These are phyloP conservation scores for Candida coquimbonensis DNA, from an alignment of 805 yeast species.

Conservation along the genomic window DNA sequence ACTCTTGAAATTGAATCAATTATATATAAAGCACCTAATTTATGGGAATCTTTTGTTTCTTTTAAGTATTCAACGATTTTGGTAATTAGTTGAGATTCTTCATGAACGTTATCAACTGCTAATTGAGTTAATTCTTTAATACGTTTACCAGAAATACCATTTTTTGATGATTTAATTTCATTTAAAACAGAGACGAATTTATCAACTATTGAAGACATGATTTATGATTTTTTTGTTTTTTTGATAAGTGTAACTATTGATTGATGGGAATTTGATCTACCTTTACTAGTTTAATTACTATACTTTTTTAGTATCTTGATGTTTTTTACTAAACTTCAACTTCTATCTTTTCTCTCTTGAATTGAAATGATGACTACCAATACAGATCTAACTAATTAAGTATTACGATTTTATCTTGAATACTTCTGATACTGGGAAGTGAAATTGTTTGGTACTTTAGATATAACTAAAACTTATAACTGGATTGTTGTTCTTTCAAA, in stretches of 20 bases:
- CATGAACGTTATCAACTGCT: conserved; percentile 60
- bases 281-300: background rate
- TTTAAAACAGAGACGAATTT: conserved; percentile 1
- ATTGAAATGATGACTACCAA: background rate
- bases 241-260: no score
- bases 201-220: background rate
- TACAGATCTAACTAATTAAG: background rate
- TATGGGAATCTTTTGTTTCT: conserved; percentile 70
- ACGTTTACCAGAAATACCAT: conserved; percentile 95
- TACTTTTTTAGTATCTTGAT: background rate
- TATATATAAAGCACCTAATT: conserved; percentile 85
- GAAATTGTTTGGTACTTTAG: background rate
- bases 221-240: background rate
- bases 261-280: background rate
- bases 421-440: no score
- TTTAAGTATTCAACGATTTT: conserved; percentile 60
- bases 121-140: conserved; percentile 77
- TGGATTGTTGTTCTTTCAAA: no score
- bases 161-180: conserved; percentile 46
- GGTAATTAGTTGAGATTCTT: conserved; percentile 50
- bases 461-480: background rate
- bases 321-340: no score
- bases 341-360: no score
- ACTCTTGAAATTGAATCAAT: conserved; percentile 90
- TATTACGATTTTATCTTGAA: no score